A percentile compares a stretch with the other conserved stretches of the same genome.
These are phyloP conservation scores for Zygotorulaspora florentina DNA, from an alignment of 805 yeast genomes.

Conservation along the genomic window DNA sequence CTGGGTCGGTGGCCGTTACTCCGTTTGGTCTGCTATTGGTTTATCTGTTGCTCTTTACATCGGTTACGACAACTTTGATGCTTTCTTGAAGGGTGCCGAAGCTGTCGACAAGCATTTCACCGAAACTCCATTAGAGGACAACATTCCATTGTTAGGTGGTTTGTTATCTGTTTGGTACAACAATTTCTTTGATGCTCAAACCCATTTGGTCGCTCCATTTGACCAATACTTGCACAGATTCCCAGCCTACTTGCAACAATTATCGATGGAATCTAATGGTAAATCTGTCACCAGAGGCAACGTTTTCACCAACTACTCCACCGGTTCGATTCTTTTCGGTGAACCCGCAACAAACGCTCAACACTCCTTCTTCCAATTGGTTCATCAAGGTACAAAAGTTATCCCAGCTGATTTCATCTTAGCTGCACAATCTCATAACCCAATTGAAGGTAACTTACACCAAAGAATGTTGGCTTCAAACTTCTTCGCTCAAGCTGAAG, in stretches of 20 bases:
- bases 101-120: conserved; percentile 91
- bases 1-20: conserved; percentile 99
- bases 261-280: conserved; percentile 99
- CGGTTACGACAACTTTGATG: conserved; percentile 91
- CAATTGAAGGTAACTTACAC: conserved; percentile 88
- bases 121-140: conserved; percentile 78
- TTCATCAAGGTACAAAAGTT: conserved; percentile 97
- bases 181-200: conserved; percentile 97
- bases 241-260: conserved; percentile 98
- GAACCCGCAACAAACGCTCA: conserved; percentile 99
- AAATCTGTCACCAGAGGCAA: conserved; percentile 93
- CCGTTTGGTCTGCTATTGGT: conserved; percentile 99
- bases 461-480: conserved; percentile 98
- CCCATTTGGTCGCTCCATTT: conserved; percentile 96
- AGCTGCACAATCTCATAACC: conserved; percentile 98
- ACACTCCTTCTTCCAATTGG: conserved; percentile 98
- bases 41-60: conserved; percentile 90
- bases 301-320: conserved; percentile 86
- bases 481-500: conserved; percentile 98
- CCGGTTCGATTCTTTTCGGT: conserved; percentile 94
- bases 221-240: conserved; percentile 98
- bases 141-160: conserved; percentile 93
- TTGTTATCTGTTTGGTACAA: conserved; percentile 95
- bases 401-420: conserved; percentile 95
- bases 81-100: conserved; percentile 94